Conservation (phyloP, 2,329 filamentous ascomycete genomes). For the Cercospora nicotianae region DNA sequence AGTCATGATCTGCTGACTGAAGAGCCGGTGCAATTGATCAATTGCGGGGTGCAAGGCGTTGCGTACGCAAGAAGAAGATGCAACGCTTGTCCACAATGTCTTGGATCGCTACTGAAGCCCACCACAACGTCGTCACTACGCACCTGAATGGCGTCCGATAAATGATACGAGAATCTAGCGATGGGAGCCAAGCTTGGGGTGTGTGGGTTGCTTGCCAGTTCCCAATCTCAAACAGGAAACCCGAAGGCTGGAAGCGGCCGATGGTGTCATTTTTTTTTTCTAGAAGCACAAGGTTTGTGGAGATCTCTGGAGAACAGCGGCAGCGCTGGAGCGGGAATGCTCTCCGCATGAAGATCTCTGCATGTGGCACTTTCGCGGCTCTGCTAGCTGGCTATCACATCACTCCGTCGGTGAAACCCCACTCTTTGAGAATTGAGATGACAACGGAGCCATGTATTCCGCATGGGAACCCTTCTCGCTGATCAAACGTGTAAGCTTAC, state of each 20-base stretch:
- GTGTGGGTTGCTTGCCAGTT: background rate
- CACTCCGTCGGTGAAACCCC: background rate
- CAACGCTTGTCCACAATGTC: background rate
- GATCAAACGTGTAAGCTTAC: slow-evolving; percentile 1
- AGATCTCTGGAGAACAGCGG: background rate
- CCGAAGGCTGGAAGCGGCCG: slow-evolving; percentile 3
- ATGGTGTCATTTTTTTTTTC: slow-evolving; percentile 5
- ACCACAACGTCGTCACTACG: background rate
- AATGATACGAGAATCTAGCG: slow-evolving; percentile 15
- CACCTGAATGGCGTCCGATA: slow-evolving; percentile 4
- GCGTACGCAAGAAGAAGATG: background rate
- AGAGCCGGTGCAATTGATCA: background rate
- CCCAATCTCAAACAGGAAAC: slow-evolving; percentile 10
- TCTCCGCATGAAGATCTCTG: background rate
- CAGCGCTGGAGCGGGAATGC: background rate
- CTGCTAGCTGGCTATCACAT: background rate
- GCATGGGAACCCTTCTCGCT: background rate
- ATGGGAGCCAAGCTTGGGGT: background rate
- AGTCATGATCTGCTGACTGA: background rate
- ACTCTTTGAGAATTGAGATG: background rate
- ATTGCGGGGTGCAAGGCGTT: background rate
- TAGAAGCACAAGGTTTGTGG: background rate
- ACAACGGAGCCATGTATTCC: background rate
- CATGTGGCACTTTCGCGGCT: background rate
- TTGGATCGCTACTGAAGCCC: background rate